phyloP scores from a whole-genome alignment of 768 basidiomycete genomes.

The Heimioporus sp. region DNA sequence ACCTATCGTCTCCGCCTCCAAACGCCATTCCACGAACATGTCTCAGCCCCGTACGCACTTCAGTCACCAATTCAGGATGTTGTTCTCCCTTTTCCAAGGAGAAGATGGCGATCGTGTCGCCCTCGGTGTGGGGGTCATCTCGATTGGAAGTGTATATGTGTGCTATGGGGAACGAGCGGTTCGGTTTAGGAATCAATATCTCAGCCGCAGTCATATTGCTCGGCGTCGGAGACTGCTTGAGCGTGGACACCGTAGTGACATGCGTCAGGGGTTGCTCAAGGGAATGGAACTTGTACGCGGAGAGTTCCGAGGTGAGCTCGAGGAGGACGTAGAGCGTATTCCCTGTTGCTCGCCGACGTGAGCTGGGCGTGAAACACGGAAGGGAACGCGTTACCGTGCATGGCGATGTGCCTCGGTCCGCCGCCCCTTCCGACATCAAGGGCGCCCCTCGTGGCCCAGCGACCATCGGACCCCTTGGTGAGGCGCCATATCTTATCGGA shows the following conservation, averaged over 20 bases:
- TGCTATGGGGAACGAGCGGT: conserved; percentile 47
- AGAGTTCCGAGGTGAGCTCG: conserved; percentile 60
- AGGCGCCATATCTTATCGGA: conserved; percentile 65
- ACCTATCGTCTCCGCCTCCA: conserved; percentile 59
- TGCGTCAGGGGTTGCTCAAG: conserved; percentile 39
- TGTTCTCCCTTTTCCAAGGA: conserved; percentile 44
- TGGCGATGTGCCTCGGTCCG: conserved; percentile 70
- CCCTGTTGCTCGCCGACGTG: conserved; percentile 38
- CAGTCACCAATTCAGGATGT: conserved; percentile 49
- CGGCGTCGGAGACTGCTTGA: conserved; percentile 44
- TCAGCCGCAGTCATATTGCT: conserved; percentile 65
- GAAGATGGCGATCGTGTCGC: conserved; percentile 75
- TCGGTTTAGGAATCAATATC: conserved; percentile 58
- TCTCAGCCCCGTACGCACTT: conserved; percentile 66
- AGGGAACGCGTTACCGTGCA: conserved; percentile 46
- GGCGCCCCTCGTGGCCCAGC: conserved; percentile 49
- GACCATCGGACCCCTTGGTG: conserved; percentile 39
- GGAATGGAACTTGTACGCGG: conserved; percentile 52
- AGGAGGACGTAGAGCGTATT: conserved; percentile 62
- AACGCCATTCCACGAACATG: conserved; percentile 71
- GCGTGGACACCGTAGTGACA: conserved; percentile 42
- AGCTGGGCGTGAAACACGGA: neutral
- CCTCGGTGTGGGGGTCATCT: conserved; percentile 64
- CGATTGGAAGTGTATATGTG: conserved; percentile 77
- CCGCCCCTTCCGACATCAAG: conserved; percentile 53